Base-by-base conservation (phyloP, 768 basidiomycete genomes). In the Calocybe indica region DNA sequence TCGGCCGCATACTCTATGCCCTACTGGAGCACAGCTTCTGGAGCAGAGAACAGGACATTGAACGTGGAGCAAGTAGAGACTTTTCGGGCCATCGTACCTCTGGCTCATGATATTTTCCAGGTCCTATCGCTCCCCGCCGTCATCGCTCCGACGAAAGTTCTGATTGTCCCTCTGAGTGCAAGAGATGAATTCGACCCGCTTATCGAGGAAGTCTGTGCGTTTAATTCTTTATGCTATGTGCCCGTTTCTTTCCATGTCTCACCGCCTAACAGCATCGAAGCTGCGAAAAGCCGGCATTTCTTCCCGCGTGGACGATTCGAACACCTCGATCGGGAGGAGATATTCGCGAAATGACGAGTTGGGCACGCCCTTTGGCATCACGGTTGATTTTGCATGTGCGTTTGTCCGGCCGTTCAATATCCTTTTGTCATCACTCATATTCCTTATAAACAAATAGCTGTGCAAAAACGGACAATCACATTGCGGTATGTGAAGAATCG, bases 301-400 rank as follows among this genome's bases (percentile, higher is more conserved):
- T 62, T 85, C 90, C 41, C 80, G 93, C 44, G 94, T 98, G 2
- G 96, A 98, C 63, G 95, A 98, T 62, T 98, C 94, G 15, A 89
- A 86, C 57, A 84, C 88, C 32, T 86, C 91, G 6, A 98, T 98
- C 60, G 96, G 96, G 37, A 94, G 90, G 70, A 92, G 95, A 10
- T 98, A 98, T 68, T 83, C 96, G 9, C 82, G 96, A 49, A 99
- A 98, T 68, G 96, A 99, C 68, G 96, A 98, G 69, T 79, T 99
- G 39, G 96, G 96, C 53, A 98, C 96, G 30, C 96, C 96, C 1
- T 99, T 87, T 66, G 96, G 95, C 43, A 76, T 95, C 49, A 99
- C 96, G 1, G 76, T 98, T 47, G 95, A 97, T 67, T 97, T 98
- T 69, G 96, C 94, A 44, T 76, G 74, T 74, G 65, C 60, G 72